Base-by-base conservation (phyloP, 2,329 filamentous ascomycete genomes). In the Aspergillus oerlinghausenensis region DNA sequence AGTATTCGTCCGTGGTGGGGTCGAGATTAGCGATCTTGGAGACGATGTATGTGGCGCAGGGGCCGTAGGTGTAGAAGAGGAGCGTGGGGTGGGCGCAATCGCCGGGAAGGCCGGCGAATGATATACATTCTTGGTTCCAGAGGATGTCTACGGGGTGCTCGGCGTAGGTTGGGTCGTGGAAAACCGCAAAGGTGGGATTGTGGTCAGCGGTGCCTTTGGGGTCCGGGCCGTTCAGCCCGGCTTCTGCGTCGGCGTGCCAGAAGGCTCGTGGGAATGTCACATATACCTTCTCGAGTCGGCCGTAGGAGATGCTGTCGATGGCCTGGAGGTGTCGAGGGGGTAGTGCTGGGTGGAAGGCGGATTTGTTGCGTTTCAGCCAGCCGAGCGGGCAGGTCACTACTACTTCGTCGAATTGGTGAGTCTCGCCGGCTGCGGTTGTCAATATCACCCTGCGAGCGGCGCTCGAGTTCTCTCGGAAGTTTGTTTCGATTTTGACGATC, bases 81-180 rank as follows among this genome's bases (percentile, higher is more conserved):
- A 96, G 80, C 0, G 90, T 95, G 7, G 92, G 88, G 58, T 96
- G 91, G 0, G 87, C 81, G 51, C 77, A 79, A 1, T 75, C 67
- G 0, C 68, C 64, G 0, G 83, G 80, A 2, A 95, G 79, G 1
- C 87, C 84, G 45, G 88, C 86, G 23, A 96, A 82, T 56, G 93
- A 92, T 56, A 95, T 80, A 53, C 85, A 83, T 74, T 93, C 88
- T 71, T 90, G 88, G 60, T 86, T 84, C 89, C 90, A 94, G 58
- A 79, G 74, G 5, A 80, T 65, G 1, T 85, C 82, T 63, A 88
- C 88, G 1, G 84, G 82, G 51, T 82, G 75, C 0, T 77, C 60
- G 0, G 86, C 82, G 70, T 96, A 95, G 1, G 69, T 73, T 2
- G 91, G 91, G 0, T 84, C 76, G 38, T 92, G 81, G 82, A 90